Conservation (phyloP, 148 eudicot genomes). For the Arctostaphylos glauca region DNA sequence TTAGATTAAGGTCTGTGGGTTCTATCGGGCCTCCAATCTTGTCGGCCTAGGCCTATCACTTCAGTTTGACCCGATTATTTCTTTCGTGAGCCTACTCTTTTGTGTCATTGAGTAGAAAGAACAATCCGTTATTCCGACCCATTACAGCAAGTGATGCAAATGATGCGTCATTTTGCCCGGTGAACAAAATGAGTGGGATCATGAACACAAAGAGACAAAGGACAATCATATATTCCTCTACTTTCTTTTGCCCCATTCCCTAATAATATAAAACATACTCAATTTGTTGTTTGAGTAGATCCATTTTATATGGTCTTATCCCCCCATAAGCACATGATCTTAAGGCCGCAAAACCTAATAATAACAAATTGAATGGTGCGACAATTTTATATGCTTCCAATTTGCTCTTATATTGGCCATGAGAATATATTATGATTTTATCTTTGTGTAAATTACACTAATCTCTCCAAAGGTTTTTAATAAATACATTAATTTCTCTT, state of each 20-base stretch:
- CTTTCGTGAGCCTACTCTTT: no score
- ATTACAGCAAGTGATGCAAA: constrained; percentile 1
- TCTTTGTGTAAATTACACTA: no score
- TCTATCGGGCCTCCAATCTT: no score
- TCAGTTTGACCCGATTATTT: no score
- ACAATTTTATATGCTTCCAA: constrained; percentile 11
- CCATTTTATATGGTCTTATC: constrained; percentile 25
- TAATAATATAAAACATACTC: constrained; percentile 19
- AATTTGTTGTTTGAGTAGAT: constrained; percentile 22
- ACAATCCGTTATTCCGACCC: no score
- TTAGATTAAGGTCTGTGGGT: no score
- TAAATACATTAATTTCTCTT: no score
- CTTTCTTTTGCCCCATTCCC: constrained; percentile 8
- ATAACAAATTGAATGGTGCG: not conserved
- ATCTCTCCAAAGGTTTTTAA: no score
- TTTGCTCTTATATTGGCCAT: constrained; percentile 24
- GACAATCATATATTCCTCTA: constrained; percentile 14
- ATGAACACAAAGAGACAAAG: constrained; percentile 33
- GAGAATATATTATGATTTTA: not conserved
- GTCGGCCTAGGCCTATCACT: no score
- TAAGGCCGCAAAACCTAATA: constrained; percentile 9
- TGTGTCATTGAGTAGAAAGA: no score
- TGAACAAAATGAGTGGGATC: constrained; percentile 9
- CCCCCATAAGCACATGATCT: not conserved
- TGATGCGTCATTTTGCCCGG: not conserved